Conservation (phyloP, 2,329 filamentous ascomycete species). For the Penicillium sp. region DNA sequence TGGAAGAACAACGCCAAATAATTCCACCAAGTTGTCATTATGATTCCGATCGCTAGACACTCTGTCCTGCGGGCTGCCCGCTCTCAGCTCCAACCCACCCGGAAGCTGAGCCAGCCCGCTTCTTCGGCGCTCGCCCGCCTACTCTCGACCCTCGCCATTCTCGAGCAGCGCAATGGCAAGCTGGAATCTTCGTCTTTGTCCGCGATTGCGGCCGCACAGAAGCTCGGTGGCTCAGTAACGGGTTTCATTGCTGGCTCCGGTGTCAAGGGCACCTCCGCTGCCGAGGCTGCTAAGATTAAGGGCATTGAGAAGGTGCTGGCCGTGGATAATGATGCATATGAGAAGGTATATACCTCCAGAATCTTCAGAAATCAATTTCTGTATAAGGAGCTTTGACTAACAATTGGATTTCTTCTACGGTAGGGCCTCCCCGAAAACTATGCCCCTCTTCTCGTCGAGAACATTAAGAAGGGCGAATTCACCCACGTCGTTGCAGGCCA, state of each 20-base stretch:
- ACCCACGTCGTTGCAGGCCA: constrained; percentile 89
- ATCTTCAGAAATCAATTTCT: not conserved
- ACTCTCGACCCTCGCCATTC: constrained; percentile 82
- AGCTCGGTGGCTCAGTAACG: constrained; percentile 80
- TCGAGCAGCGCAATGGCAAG: constrained; percentile 90
- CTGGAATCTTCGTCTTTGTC: constrained; percentile 79
- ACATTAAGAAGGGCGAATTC: constrained; percentile 93
- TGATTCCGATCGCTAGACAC: constrained; percentile 40
- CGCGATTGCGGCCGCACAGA: constrained; percentile 80
- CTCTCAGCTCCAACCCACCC: constrained; percentile 47
- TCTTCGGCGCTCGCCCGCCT: constrained; percentile 64
- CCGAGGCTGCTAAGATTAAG: constrained; percentile 82
- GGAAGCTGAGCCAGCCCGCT: constrained; percentile 45
- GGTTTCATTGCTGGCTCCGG: constrained; percentile 82
- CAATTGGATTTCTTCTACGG: not conserved
- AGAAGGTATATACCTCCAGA: constrained; percentile 64
- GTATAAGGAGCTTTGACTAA: not conserved
- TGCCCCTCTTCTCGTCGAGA: constrained; percentile 89
- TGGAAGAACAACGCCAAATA: constrained; percentile 13
- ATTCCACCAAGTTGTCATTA: constrained; percentile 16
- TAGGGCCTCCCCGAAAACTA: constrained; percentile 90
- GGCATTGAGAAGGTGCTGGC: constrained; percentile 89
- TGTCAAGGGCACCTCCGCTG: constrained; percentile 69
- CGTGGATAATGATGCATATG: constrained; percentile 85
- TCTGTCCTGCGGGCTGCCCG: constrained; percentile 46